Base-by-base conservation (phyloP, 768 basidiomycete species). In the Amanita inopinata region DNA sequence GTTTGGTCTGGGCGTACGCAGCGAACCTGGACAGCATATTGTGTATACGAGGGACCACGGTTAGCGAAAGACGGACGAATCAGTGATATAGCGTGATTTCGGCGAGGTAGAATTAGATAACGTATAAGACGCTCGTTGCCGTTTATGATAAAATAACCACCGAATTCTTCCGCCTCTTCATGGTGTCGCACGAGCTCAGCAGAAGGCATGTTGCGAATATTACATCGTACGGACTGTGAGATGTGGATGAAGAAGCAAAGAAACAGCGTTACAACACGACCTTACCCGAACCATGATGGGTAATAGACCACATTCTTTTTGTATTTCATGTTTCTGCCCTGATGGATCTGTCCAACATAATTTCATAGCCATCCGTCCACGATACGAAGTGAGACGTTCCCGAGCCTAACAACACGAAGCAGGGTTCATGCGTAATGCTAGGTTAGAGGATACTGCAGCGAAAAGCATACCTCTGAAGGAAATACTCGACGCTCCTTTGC, bases 81-180 rank as follows among this genome's bases (percentile, higher is more conserved):
- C 53, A 99, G 80, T 37, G 92, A 83, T 50, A 93, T 88, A 54
- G 89, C 91, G 65, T 98, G 91, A 58, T 98, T 91, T 40, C 96
- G 77, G 19, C 96, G 83, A 9, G 93, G 94, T 28, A 99, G 74
- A 55, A 98, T 92, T 57, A 98, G 80, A 65, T 92, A 97, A 49
- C 96, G 90, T 52, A 99, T 93, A 49, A 99, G 78, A 65, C 92
- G 90, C 65, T 99, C 96, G 63, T 97, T 98, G 48, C 96, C 96
- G 60, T 99, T 99, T 61, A 99, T 80, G 57, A 99, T 77, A 58
- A 99, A 99, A 64, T 99, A 98, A 20, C 94, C 96, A 40, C 96
- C 96, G 56, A 97, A 97, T 61, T 98, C 96, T 64, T 96, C 91
- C 1, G 96, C 82, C 55, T 99, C 96, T 70, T 99, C 96, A 57